Percentiles rank a stretch among this genome's conserved stretches.
phyloP scores from a whole-genome alignment of 139 green algal genomes.

The Chara braunii region DNA sequence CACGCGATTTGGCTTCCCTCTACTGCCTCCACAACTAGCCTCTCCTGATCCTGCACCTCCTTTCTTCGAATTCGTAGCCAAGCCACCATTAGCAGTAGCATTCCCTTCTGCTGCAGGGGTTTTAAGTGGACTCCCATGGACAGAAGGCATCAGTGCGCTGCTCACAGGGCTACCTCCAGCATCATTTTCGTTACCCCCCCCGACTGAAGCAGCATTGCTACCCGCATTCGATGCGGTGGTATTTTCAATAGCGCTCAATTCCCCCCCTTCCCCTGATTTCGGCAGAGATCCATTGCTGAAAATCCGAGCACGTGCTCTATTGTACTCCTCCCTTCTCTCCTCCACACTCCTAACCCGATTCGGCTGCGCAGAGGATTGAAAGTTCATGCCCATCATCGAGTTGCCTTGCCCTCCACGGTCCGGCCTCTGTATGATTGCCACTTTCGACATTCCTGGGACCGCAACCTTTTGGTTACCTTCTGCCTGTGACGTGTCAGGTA shows the following conservation, averaged over 20 bases:
- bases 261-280: slow-evolving; percentile 2
- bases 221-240: neutral
- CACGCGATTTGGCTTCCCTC: slow-evolving; percentile 8
- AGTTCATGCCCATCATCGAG: no score
- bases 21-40: no score
- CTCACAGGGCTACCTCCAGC: no score
- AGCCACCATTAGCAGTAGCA: neutral
- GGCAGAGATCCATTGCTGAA: slow-evolving; percentile 11
- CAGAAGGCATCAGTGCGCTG: no score
- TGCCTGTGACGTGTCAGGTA: slow-evolving; percentile 10
- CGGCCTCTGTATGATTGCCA: no score
- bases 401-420: no score
- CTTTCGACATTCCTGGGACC: no score
- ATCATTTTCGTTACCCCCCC: slow-evolving; percentile 1
- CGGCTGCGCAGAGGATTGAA: no score
- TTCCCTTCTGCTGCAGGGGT: neutral
- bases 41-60: neutral
- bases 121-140: no score
- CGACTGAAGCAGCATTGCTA: neutral
- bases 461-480: no score
- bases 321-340: slow-evolving; percentile 39
- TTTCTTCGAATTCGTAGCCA: neutral
- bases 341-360: slow-evolving; percentile 25
- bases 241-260: neutral
- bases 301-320: slow-evolving; percentile 30